Base-by-base conservation (phyloP, 2,329 filamentous ascomycete species). In the Emergomyces pasteurianus region DNA sequence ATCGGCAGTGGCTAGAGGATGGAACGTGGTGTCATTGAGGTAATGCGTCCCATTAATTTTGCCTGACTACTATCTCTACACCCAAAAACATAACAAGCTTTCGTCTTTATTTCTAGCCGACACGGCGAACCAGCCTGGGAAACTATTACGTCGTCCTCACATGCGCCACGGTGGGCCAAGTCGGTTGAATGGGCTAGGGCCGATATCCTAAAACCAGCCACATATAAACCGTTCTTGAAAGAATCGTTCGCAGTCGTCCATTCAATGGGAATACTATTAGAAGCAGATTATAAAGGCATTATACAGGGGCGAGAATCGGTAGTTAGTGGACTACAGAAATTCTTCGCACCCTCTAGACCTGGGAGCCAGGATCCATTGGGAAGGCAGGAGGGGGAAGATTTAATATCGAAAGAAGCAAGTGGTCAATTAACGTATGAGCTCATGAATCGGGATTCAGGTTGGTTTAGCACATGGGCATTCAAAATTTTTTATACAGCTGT, bases 221-320 rank as follows among this genome's bases (percentile, higher is more conserved):
- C 88, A 21, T 99, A 96, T 77, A 83, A 83, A 9, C 78, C 86
- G 0, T 83, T 92, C 55, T 83, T 99, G 63, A 82, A 84, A 66
- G 84, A 83, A 61, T 89, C 91, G 63, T 85, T 90, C 72, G 92
- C 86, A 61, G 92, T 97, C 31, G 87, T 99, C 54, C 94, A 99
- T 80, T 90, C 83, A 70, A 92, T 97, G 87, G 94, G 94, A 10
- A 96, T 99, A 68, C 81, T 99, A 21, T 83, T 99, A 10, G 94
- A 99, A 78, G 91, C 92, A 57, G 94, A 99, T 79, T 99, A 99
- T 83, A 99, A 99, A 77, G 89, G 88, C 67, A 87, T 96, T 18
- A 73, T 99, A 31, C 87, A 85, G 23, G 94, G 94, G 58, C 85
- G 83, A 63, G 92, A 96, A 69, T 90, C 89, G 0, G 85, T 90